Evolutionary conservation across 1,284 basidiomycete genomes (phyloP).

Genomic region (Ustilago hordei): DNA sequence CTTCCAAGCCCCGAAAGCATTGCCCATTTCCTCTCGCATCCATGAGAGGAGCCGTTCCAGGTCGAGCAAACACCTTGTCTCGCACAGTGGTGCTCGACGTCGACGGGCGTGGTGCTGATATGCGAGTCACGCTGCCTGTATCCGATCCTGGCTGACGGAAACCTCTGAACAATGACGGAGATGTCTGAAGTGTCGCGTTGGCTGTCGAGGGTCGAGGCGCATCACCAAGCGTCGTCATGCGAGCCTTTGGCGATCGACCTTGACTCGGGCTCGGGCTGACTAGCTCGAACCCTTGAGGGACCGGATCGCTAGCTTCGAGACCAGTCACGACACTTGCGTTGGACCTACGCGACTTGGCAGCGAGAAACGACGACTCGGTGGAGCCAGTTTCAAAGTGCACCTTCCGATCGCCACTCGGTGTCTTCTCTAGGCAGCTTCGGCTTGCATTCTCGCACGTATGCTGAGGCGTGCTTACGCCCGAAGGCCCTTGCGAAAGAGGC

Average conservation of each 20-base stretch:
- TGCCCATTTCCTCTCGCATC: not conserved
- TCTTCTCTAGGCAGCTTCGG: slow-evolving; percentile 1
- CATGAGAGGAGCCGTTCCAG: not conserved
- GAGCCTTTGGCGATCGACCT: slow-evolving; percentile 7
- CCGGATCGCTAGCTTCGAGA: not conserved
- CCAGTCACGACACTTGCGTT: slow-evolving; percentile 2
- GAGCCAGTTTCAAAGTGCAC: slow-evolving; percentile 22
- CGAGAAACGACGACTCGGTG: slow-evolving; percentile 18
- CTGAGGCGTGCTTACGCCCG: slow-evolving; percentile 29
- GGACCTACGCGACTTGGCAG: slow-evolving; percentile 2
- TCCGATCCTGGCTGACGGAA: not conserved
- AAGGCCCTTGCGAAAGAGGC: slow-evolving; percentile 28
- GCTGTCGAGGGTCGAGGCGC: slow-evolving; percentile 28
- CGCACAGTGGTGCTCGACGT: slow-evolving; percentile 9
- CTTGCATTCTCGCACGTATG: slow-evolving; percentile 28
- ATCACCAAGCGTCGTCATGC: slow-evolving; percentile 9
- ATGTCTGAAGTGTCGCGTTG: slow-evolving; percentile 15
- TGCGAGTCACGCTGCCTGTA: not conserved
- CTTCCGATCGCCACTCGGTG: slow-evolving; percentile 19
- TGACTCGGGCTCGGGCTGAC: slow-evolving; percentile 19
- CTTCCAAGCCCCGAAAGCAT: not conserved
- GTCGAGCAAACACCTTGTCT: not conserved
- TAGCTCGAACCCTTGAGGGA: slow-evolving; percentile 38
- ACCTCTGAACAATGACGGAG: not conserved
- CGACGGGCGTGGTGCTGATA: slow-evolving; percentile 14